Conservation (phyloP, 176 grass and related monocot species). For the Chloris gayana region DNA sequence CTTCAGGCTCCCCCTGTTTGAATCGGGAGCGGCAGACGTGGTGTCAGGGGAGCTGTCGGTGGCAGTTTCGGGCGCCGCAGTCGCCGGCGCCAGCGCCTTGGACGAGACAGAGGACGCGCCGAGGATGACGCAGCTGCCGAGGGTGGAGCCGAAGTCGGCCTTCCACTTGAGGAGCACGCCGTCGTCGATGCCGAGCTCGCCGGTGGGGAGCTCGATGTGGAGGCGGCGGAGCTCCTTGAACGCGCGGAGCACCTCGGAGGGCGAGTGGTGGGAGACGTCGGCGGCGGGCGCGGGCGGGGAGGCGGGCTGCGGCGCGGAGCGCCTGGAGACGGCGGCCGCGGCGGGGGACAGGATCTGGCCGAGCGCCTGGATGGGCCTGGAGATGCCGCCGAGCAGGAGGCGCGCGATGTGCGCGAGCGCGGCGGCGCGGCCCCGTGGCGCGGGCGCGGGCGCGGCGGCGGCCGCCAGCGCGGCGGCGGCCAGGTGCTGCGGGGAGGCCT, state of each 20-base stretch:
- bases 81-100: not conserved
- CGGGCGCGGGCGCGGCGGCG: not conserved
- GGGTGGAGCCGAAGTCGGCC: constrained; percentile 82
- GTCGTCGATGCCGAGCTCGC: constrained; percentile 81
- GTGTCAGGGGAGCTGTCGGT: not conserved
- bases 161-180: constrained; percentile 91
- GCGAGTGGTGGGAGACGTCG: constrained; percentile 87
- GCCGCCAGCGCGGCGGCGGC: not conserved
- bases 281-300: not conserved
- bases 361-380: constrained; percentile 75
- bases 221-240: constrained; percentile 83
- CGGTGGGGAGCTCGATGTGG: constrained; percentile 78
- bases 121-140: constrained; percentile 79
- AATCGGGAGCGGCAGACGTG: not conserved
- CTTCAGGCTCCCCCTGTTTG: constrained; percentile 41
- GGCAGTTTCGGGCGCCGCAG: not conserved
- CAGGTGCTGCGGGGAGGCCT: constrained; percentile 4
- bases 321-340: constrained; percentile 35
- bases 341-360: constrained; percentile 76
- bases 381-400: constrained; percentile 64
- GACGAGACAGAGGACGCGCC: constrained; percentile 65
- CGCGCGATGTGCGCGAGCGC: constrained; percentile 65
- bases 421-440: constrained; percentile 28
- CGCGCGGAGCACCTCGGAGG: constrained; percentile 83
- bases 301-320: not conserved